Base-by-base conservation (phyloP, 1,139 yeast genomes). In the Ogataea hybrid region DNA sequence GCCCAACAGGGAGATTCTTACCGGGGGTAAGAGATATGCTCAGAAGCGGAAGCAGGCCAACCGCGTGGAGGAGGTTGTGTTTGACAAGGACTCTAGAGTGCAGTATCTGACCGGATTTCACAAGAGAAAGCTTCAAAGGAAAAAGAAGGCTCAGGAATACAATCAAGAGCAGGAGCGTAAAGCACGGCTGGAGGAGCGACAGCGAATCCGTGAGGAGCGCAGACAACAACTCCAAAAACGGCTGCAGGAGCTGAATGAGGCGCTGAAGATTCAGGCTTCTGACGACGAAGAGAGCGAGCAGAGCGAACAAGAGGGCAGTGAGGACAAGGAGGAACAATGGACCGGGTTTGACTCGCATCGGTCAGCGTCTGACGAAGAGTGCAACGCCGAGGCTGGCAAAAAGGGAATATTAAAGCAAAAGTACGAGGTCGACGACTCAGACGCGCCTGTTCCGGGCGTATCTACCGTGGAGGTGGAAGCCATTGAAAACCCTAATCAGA, bases 101-200 rank as follows among this genome's bases (percentile, higher is more conserved):
- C 96, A 90, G 47, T 92, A 82, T 63, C 70, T 92, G 53, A 92
- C 97, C 1, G 98, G 98, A 25, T 92, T 92, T 62, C 98, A 92
- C 63, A 92, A 92, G 66, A 77, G 98, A 58, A 92, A 92, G 63
- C 61, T 90, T 16, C 85, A 85, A 58, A 75, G 97, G 62, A 86
- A 85, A 65, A 90, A 88, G 66, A 82, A 82, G 53, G 97, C 97
- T 0, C 80, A 78, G 51, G 85, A 77, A 47, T 79, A 73, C 54
- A 76, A 75, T 39, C 79, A 83, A 53, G 96, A 89, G 59, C 86
- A 83, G 57, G 95, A 82, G 6, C 72, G 90, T 50, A 68, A 80
- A 49, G 80, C 79, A 3, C 77, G 77, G 55, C 70, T 88, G n/a
- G 94, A 84, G 51, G 95, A 86, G 58, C 73, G 96, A 48, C 78